Conservation (phyloP, 192 early-diverging fungal species). For the Paraglomus brasilianum region DNA sequence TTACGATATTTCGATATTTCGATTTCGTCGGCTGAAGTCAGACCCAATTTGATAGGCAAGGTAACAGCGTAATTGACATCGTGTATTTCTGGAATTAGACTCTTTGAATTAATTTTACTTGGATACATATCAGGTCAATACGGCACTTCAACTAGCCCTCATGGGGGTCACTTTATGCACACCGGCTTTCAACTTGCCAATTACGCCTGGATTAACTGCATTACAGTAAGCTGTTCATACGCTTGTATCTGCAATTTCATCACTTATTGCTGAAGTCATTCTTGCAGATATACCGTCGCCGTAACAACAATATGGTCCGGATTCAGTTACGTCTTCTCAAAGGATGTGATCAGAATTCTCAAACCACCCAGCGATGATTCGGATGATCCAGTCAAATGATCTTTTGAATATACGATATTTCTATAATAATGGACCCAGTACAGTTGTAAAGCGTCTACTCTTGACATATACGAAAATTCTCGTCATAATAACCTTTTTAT, state of each 20-base stretch:
- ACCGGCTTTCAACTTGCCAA: constrained; percentile 68
- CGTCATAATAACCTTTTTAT: too few species aligned
- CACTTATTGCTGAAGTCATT: too few species aligned
- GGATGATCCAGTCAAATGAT: neutral
- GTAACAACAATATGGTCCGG: constrained; percentile 83
- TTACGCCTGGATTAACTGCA: constrained; percentile 49
- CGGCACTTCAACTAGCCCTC: constrained; percentile 78
- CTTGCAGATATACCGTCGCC: constrained; percentile 60
- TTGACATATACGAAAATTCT: too few species aligned
- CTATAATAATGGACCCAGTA: too few species aligned
- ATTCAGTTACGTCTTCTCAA: constrained; percentile 67
- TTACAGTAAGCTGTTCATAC: constrained; percentile 56
- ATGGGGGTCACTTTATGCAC: constrained; percentile 75
- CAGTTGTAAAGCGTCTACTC: too few species aligned
- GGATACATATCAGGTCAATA: constrained; percentile 58
- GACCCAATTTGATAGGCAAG: constrained; percentile 86
- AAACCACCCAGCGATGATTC: constrained; percentile 38
- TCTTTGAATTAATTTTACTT: constrained; percentile 28
- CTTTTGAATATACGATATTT: neutral
- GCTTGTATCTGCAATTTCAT: neutral
- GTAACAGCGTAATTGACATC: constrained; percentile 19
- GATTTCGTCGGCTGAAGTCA: constrained; percentile 87
- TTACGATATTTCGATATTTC: constrained; percentile 85
- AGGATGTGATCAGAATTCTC: constrained; percentile 71
- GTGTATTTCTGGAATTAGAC: neutral